Base-by-base conservation (phyloP, 257 asterid genomes). In the Penstemon davidsonii region DNA sequence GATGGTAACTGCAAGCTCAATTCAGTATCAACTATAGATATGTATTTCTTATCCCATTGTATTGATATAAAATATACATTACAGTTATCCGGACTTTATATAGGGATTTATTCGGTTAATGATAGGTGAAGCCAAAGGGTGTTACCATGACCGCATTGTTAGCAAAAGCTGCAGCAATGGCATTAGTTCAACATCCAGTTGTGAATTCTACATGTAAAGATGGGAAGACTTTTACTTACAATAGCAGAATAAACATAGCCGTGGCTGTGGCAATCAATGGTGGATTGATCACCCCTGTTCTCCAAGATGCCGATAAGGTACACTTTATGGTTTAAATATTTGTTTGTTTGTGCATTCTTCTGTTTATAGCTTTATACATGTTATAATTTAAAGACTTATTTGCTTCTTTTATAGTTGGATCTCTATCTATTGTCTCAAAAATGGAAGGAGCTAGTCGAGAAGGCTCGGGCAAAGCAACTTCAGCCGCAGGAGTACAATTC, bases 141-240 rank as follows among this genome's bases (percentile, higher is more conserved):
- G 97, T 90, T 38, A 90, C 97, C 67, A 88, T 90, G 95, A 90
- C 97, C 0, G 97, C 89, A 0, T 77, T 90, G 80, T 69, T 90
- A 78, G 97, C 96, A 5, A 90, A 88, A 82, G 97, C 97, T 59
- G 89, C 88, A n/a, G 96, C 97, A 4, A 76, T 90, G 94, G 96
- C 97, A 40, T 75, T 90, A 76, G 88, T 69, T 66, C 96, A 90
- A 73, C 96, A 90, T 67, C 97, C 97, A 3, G 90, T 90, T 74
- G 95, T 90, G 83, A 88, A 90, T 69, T 74, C 97, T 25, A 61
- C 85, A 44, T 90, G 97, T 79, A 88, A 83, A 78, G 97, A 88
- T 65, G 97, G 97, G 59, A 90, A 88, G 73, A 88, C 95, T 69
- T 90, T 90, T 72, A 85, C 92, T 18, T 86, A 88, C 76, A 90